Evolutionary conservation across 2,329 filamentous ascomycete genomes (phyloP).

Genomic region (Apiospora saccharicola): DNA sequence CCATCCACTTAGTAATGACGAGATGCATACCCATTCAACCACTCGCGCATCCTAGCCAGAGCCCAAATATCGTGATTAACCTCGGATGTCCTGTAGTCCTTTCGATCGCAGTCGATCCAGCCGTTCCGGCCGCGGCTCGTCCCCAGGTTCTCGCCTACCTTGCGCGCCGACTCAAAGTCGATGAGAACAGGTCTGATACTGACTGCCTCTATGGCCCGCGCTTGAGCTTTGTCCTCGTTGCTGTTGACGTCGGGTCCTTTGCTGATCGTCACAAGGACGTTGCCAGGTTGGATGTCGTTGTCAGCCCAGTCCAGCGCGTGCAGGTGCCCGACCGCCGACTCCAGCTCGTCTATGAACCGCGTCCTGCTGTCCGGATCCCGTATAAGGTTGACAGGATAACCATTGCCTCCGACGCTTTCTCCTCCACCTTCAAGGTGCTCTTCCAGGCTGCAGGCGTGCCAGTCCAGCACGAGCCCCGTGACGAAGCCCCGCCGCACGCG

Average conservation of each 20-base stretch:
- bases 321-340: constrained; percentile 27
- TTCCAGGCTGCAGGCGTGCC: constrained; percentile 29
- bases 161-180: constrained; percentile 30
- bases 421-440: background rate
- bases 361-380: constrained; percentile 16
- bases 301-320: constrained; percentile 31
- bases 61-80: background rate
- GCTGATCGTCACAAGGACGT: constrained; percentile 27
- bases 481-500: constrained; percentile 18
- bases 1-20: no score
- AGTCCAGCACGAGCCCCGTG: background rate
- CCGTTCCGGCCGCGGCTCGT: constrained; percentile 21
- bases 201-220: no score
- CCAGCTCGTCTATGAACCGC: constrained; percentile 26
- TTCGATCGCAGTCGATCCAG: constrained; percentile 22
- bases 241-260: no score
- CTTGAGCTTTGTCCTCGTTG: no score
- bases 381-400: background rate
- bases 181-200: constrained; percentile 26
- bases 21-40: no score
- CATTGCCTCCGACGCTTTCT: background rate
- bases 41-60: no score
- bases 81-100: constrained; percentile 21
- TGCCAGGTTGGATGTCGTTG: constrained; percentile 32
- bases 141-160: background rate